Conservation (phyloP, 2,329 filamentous ascomycete species). For the Colletotrichum theobromicola region DNA sequence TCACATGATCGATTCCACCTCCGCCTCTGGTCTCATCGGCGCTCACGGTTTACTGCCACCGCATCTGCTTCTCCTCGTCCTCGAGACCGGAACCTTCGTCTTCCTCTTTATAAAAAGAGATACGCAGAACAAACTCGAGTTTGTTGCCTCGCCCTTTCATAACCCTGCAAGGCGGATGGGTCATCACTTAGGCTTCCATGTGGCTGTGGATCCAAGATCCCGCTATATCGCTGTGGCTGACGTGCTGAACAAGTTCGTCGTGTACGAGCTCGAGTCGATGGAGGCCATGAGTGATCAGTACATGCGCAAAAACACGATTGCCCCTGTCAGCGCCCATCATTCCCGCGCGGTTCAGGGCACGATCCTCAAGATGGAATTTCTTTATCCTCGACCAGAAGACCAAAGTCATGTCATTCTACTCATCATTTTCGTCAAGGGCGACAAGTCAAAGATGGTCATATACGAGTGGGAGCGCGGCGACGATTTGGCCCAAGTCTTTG, state of each 20-base stretch:
- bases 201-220: constrained; percentile 81
- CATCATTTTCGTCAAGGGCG: constrained; percentile 59
- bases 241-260: constrained; percentile 70
- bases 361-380: constrained; percentile 88
- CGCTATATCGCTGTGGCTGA: constrained; percentile 73
- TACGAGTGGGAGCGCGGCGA: constrained; percentile 67
- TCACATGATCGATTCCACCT: constrained; percentile 36
- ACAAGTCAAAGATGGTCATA: constrained; percentile 56
- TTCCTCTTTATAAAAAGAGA: constrained; percentile 73
- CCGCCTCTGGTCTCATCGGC: constrained; percentile 3
- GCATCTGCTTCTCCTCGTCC: constrained; percentile 79
- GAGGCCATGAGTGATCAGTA: constrained; percentile 56
- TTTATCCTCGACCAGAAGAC: constrained; percentile 73
- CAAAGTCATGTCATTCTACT: constrained; percentile 78
- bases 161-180: constrained; percentile 59
- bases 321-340: constrained; percentile 59
- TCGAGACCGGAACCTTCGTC: constrained; percentile 75
- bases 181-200: constrained; percentile 62
- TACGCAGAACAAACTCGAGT: constrained; percentile 54
- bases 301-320: constrained; percentile 45
- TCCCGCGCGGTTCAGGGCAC: constrained; percentile 65
- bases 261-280: constrained; percentile 72
- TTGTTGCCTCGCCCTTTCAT: constrained; percentile 64
- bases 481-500: constrained; percentile 49
- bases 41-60: constrained; percentile 59